phyloP scores from a whole-genome alignment of 495 filamentous ascomycete species.

The Trichocladium uniseriatum region DNA sequence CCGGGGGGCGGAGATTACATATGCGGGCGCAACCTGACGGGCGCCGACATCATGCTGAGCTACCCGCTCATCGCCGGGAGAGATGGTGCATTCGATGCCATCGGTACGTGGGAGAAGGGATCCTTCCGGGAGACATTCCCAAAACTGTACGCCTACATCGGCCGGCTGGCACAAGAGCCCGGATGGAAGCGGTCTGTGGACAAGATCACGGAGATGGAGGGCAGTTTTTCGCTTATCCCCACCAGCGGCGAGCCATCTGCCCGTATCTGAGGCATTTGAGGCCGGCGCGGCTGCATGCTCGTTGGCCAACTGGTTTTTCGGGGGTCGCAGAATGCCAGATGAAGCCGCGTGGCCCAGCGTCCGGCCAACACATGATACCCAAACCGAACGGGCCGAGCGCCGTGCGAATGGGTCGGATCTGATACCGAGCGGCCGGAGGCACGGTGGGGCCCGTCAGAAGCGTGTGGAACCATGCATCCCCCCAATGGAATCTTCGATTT shows the following conservation, averaged over 20 bases:
- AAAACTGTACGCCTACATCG: constrained; percentile 52
- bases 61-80: constrained; percentile 60
- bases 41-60: constrained; percentile 68
- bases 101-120: constrained; percentile 27
- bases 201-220: constrained; percentile 57
- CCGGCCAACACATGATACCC: background rate
- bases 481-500: no score
- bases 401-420: background rate
- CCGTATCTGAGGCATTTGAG: constrained; percentile 1
- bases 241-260: constrained; percentile 2
- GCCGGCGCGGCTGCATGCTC: background rate
- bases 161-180: constrained; percentile 48
- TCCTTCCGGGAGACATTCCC: constrained; percentile 24
- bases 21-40: constrained; percentile 60
- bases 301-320: background rate
- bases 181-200: constrained; percentile 47
- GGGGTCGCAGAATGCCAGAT: background rate
- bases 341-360: background rate
- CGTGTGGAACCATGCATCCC: background rate
- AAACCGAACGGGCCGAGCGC: background rate
- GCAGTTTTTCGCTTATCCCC: constrained; percentile 35
- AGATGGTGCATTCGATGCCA: constrained; percentile 43
- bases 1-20: constrained; percentile 55
- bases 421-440: background rate
- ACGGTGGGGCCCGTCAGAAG: background rate